Evolutionary conservation across 768 basidiomycete genomes (phyloP), one percentile per base, ranked within the genome.

Genomic region (Leccinellum albellum): DNA sequence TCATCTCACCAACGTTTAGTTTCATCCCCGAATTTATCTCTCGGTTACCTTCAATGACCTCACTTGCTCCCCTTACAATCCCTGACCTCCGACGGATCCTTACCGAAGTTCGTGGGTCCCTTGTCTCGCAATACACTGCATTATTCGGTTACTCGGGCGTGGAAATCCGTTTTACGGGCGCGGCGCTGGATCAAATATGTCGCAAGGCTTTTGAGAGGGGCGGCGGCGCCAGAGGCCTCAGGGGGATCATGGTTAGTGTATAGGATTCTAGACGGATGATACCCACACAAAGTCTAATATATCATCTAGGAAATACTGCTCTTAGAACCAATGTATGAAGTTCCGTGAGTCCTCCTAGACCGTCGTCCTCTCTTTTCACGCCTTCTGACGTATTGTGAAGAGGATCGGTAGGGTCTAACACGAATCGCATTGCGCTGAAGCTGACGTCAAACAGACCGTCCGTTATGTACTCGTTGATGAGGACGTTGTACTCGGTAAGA

Each of bases 11-110:
- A 17, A 46, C 29, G 26, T 42, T 29, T 56, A 89, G 90, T 3
- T 90, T 97, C 61, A 98, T 98, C 56, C 95, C 95, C 23, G 95
- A 98, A 74, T 98, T 98, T 64, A 82, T 96, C 51, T 93, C 91
- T 17, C 89, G 96, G 28, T 74, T 97, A n/a, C 95, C 95, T 5
- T 88, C 93, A n/a, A 80, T 94, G 33, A 90, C 95, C 4, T 85
- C 92, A 1, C 80, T 98, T 6, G 72, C 87, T 6, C 88, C 90
- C 6, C 79, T 98, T 3, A 88, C 89, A 6, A 81, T 89, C 10
- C 68, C 82, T 12, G 96, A 98, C 71, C 79, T 98, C 17, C 83
- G 93, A 26, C 83, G 88, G n/a, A 91, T 98, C 56, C 79, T 98
- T 44, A 91, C 90, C 2, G 94, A 97, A 63, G 94, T 98, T 51